These are phyloP conservation scores for Styphnolobium japonicum DNA, from an alignment of 306 rosid genomes.

Conservation along the genomic window DNA sequence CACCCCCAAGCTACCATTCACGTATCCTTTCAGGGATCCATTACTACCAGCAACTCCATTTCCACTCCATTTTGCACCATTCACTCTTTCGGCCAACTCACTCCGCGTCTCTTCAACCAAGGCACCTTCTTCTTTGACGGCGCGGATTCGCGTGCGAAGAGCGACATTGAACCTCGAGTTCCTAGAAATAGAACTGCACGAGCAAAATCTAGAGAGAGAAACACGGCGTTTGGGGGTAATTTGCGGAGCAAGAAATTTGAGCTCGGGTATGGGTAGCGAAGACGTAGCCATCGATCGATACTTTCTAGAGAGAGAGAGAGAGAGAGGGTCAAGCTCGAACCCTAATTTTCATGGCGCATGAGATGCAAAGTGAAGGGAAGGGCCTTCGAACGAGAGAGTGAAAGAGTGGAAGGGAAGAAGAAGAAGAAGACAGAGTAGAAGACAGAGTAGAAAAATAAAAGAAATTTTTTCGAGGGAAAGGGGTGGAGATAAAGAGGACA, in stretches of 20 bases:
- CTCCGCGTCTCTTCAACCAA: slow-evolving; percentile 53
- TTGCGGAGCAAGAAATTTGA: slow-evolving; percentile 56
- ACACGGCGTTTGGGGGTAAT: slow-evolving; percentile 41
- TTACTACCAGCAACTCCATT: slow-evolving; percentile 61
- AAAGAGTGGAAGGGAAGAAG: neutral
- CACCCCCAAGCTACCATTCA: slow-evolving; percentile 41
- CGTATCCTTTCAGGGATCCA: slow-evolving; percentile 45
- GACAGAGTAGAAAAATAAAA: neutral
- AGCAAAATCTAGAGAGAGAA: slow-evolving; percentile 25
- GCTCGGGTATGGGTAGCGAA: slow-evolving; percentile 50
- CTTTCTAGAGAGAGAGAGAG: neutral
- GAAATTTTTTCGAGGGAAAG: slow-evolving; percentile 37
- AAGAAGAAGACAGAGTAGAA: slow-evolving; percentile 7
- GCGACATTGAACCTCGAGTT: slow-evolving; percentile 11
- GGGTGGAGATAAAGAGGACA: slow-evolving; percentile 61
- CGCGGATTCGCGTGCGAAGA: slow-evolving; percentile 45
- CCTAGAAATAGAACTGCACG: slow-evolving; percentile 22
- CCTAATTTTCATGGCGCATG: slow-evolving; percentile 46
- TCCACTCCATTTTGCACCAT: slow-evolving; percentile 51
- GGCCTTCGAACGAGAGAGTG: neutral
- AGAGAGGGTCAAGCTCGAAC: slow-evolving; percentile 27
- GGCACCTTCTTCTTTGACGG: slow-evolving; percentile 56
- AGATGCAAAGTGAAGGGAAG: too few relatives aligned
- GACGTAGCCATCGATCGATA: slow-evolving; percentile 51
- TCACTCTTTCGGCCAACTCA: slow-evolving; percentile 46